Conservation (phyloP, 1,284 basidiomycete species). For the Megacollybia platyphylla region DNA sequence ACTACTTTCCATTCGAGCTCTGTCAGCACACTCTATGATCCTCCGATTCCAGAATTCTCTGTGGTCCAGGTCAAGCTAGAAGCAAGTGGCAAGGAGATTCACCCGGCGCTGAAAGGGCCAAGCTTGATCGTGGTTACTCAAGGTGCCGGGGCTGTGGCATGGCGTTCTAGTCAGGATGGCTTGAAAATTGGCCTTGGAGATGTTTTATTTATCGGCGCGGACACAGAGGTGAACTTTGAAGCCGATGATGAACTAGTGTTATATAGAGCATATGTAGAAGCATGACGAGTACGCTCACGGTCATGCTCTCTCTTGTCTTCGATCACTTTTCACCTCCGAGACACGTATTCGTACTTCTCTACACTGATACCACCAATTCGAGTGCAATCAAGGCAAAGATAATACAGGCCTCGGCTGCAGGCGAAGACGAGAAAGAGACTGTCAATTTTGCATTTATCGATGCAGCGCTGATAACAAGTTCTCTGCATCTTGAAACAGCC, state of each 20-base stretch:
- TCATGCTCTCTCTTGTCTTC: constrained; percentile 8
- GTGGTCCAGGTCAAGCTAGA: constrained; percentile 59
- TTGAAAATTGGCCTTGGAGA: constrained; percentile 54
- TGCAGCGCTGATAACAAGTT: constrained; percentile 62
- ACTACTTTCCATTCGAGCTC: constrained; percentile 29
- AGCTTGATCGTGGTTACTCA: constrained; percentile 73
- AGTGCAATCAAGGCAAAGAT: constrained; percentile 50
- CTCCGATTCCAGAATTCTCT: constrained; percentile 90
- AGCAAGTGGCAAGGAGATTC: constrained; percentile 34
- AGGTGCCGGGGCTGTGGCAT: constrained; percentile 48
- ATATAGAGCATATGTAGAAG: constrained; percentile 69
- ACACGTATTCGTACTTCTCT: constrained; percentile 13
- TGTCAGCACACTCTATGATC: constrained; percentile 65
- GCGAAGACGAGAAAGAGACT: constrained; percentile 53
- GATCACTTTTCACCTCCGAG: constrained; percentile 55
- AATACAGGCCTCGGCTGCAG: constrained; percentile 49
- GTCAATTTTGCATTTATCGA: constrained; percentile 88
- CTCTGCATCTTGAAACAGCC: constrained; percentile 68
- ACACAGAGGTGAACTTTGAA: constrained; percentile 37
- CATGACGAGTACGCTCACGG: neutral
- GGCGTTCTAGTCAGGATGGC: constrained; percentile 22
- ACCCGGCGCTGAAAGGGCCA: constrained; percentile 66
- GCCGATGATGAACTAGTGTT: constrained; percentile 33
- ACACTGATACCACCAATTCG: constrained; percentile 43
- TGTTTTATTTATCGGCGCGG: constrained; percentile 81